These are phyloP conservation scores for Didymella keratinophila DNA, from an alignment of 2,329 filamentous ascomycete genomes.

Conservation along the genomic window DNA sequence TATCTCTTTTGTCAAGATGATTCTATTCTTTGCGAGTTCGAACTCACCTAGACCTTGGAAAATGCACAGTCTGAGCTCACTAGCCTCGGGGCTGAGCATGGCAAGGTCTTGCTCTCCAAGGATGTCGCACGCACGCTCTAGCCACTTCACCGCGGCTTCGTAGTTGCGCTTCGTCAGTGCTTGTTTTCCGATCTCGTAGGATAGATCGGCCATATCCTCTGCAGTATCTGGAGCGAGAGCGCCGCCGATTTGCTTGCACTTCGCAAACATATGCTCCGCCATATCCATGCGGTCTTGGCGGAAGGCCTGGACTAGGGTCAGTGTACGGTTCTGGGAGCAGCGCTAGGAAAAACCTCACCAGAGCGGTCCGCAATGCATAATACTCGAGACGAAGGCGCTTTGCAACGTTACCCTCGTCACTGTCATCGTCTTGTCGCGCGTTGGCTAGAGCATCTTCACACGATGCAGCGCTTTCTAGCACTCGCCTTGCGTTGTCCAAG, in stretches of 20 bases:
- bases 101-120: constrained; percentile 65
- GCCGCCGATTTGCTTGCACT: constrained; percentile 55
- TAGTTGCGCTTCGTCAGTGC: constrained; percentile 63
- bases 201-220: constrained; percentile 70
- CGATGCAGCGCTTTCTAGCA: constrained; percentile 70
- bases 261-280: constrained; percentile 78
- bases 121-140: constrained; percentile 70
- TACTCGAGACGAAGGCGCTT: constrained; percentile 66
- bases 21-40: too few species aligned
- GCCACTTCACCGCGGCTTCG: constrained; percentile 71
- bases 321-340: not conserved
- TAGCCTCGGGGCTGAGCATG: constrained; percentile 64
- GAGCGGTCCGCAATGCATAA: constrained; percentile 67
- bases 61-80: constrained; percentile 71
- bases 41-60: constrained; percentile 62
- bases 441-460: constrained; percentile 50
- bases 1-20: constrained; percentile 42
- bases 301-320: constrained; percentile 66
- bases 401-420: constrained; percentile 41
- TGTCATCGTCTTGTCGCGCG: constrained; percentile 23
- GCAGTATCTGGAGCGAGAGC: constrained; percentile 59
- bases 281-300: constrained; percentile 75
- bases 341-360: constrained; percentile 61
- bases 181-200: constrained; percentile 75
- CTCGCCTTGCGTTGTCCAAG: constrained; percentile 64